Conservation (phyloP, 495 filamentous ascomycete genomes). For the Hypoxylon fuscum region DNA sequence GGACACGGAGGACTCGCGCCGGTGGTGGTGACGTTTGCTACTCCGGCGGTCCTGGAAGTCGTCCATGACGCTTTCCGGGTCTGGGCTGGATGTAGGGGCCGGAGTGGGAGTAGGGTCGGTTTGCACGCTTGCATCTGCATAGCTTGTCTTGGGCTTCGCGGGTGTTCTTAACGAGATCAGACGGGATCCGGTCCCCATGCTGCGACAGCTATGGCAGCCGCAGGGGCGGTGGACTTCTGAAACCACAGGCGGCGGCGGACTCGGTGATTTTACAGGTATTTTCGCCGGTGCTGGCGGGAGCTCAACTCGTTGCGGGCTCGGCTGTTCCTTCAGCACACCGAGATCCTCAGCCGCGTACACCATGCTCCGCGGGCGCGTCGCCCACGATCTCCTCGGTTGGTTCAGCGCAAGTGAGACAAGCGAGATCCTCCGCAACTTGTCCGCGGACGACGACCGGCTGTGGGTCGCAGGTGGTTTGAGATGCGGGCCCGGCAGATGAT, state of each 20-base stretch:
- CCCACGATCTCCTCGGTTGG: constrained; percentile 30
- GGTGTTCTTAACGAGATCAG: too few species aligned
- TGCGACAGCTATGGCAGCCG: constrained; percentile 6
- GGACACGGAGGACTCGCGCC: constrained; percentile 34
- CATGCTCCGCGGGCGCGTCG: constrained; percentile 39
- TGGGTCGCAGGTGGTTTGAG: constrained; percentile 29
- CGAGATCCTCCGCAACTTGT: constrained; percentile 34
- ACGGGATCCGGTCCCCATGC: too few species aligned
- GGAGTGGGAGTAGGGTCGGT: constrained; percentile 26
- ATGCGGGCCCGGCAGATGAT: constrained; percentile 21
- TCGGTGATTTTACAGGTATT: constrained; percentile 2
- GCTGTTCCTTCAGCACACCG: constrained; percentile 40
- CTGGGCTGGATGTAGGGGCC: constrained; percentile 8
- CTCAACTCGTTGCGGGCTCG: constrained; percentile 21
- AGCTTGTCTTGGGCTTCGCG: constrained; percentile 17
- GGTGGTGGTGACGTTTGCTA: constrained; percentile 5
- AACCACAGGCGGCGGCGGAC: not conserved
- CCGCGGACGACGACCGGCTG: constrained; percentile 30
- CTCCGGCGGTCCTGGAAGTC: constrained; percentile 16
- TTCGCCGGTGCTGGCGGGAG: constrained; percentile 7
- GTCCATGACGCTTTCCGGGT: constrained; percentile 1
- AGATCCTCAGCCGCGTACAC: constrained; percentile 31
- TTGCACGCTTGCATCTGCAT: constrained; percentile 39
- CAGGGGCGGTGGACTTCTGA: constrained; percentile 9
- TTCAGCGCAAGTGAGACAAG: constrained; percentile 37